Percentiles rank a stretch among this genome's conserved stretches.
Conservation (phyloP, 805 yeast species). For the Blastobotrys peoriensis region DNA sequence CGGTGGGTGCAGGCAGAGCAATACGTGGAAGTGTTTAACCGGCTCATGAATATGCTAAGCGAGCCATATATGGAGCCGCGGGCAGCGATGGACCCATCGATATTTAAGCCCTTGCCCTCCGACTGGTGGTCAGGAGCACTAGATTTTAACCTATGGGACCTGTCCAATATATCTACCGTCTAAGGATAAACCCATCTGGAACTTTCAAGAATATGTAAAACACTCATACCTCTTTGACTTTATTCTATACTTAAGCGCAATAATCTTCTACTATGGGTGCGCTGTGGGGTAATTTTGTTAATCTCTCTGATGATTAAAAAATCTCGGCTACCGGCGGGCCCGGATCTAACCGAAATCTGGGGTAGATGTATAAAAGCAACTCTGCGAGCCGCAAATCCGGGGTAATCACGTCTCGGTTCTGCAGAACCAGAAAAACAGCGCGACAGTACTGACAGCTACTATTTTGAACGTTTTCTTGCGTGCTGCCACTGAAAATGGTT, state of each 20-base stretch:
- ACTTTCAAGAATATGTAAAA: background rate
- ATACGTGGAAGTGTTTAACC: constrained; percentile 7
- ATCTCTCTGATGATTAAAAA: too few relatives aligned
- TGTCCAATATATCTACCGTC: too few relatives aligned
- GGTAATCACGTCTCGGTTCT: too few relatives aligned
- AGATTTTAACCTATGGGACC: constrained; percentile 2
- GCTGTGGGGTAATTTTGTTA: too few relatives aligned
- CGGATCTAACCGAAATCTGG: too few relatives aligned
- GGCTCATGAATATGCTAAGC: constrained; percentile 6
- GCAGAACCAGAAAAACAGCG: too few relatives aligned
- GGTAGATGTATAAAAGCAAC: too few relatives aligned
- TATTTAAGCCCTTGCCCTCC: background rate
- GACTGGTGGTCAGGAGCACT: constrained; percentile 1
- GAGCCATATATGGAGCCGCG: constrained; percentile 1
- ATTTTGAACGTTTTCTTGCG: too few relatives aligned
- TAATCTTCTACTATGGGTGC: background rate
- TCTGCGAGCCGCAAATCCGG: too few relatives aligned
- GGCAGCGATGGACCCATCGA: background rate
- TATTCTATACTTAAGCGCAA: too few relatives aligned
- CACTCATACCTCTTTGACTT: background rate
- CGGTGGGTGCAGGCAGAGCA: constrained; percentile 11
- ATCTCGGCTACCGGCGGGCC: background rate
- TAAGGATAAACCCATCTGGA: background rate
- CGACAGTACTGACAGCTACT: too few relatives aligned
- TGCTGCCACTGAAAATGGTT: too few relatives aligned